Percentiles rank a stretch among this genome's conserved stretches.
Evolutionary conservation across 306 rosid species (phyloP).

Genomic region (Ammopiptanthus mongolicus): DNA sequence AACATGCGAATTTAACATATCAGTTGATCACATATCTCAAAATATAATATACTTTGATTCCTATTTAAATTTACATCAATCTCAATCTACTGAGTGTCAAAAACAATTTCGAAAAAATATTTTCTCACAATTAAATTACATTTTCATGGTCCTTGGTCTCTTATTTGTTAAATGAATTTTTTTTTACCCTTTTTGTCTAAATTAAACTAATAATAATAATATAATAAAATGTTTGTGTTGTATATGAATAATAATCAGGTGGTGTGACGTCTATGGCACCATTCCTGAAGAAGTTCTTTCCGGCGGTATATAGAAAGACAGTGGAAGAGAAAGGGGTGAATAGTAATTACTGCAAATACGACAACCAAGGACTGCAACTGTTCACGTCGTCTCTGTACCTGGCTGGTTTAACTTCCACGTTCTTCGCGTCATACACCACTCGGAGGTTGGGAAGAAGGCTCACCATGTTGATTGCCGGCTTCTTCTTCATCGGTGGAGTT

Average conservation of each 20-base stretch:
- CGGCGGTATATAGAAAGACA: constrained; percentile 42
- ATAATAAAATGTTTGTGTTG: neutral
- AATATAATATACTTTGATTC: too few relatives aligned
- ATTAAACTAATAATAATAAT: neutral
- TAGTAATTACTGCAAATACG: constrained; percentile 70
- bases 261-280: constrained; percentile 64
- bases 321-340: constrained; percentile 1
- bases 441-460: constrained; percentile 48
- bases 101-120: too few relatives aligned
- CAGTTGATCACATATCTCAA: too few relatives aligned
- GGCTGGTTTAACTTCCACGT: constrained; percentile 56
- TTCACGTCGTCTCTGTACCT: constrained; percentile 74
- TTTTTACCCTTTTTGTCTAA: neutral
- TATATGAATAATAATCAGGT: constrained; percentile 40
- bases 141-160: neutral
- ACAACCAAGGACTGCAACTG: constrained; percentile 55
- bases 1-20: too few relatives aligned
- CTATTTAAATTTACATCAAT: too few relatives aligned
- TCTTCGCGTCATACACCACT: constrained; percentile 69
- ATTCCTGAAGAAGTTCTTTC: constrained; percentile 62
- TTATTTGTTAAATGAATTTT: neutral
- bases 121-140: neutral
- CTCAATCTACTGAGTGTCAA: too few relatives aligned
- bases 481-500: constrained; percentile 53
- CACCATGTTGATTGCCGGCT: constrained; percentile 69